Conservation (phyloP, 257 asterid species). For the Solanum appendiculatum region DNA sequence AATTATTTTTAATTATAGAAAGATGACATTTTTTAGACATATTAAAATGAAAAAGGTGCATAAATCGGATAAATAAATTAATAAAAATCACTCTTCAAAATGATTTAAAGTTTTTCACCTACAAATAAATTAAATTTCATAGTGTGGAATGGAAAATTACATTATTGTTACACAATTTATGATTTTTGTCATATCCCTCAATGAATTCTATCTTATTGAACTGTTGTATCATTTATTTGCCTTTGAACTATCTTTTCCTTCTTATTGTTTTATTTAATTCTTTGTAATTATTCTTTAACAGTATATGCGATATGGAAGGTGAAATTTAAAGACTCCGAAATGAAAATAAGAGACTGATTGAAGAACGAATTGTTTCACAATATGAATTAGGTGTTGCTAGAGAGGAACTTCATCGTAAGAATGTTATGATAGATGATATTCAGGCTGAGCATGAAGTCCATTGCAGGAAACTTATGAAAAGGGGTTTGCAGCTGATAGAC, state of each 20-base stretch:
- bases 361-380: constrained; percentile 57
- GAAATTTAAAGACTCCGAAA: constrained; percentile 69
- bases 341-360: constrained; percentile 37
- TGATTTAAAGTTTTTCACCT: too few species aligned
- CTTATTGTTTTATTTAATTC: not conserved
- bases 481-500: constrained; percentile 63
- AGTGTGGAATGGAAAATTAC: too few species aligned
- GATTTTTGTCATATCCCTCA: not conserved
- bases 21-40: too few species aligned
- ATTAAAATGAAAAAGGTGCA: too few species aligned
- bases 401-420: constrained; percentile 71
- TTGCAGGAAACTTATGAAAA: constrained; percentile 58
- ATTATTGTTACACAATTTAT: too few species aligned
- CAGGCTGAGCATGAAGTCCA: constrained; percentile 67
- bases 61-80: too few species aligned
- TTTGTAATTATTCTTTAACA: not conserved
- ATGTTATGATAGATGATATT: constrained; percentile 51
- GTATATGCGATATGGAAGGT: constrained; percentile 57
- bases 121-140: too few species aligned
- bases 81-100: too few species aligned
- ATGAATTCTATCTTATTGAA: not conserved
- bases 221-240: not conserved
- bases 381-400: constrained; percentile 58
- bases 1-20: too few species aligned
- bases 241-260: not conserved